Conservation (phyloP, 371 early-diverging fungal genomes). For the Actinomucor elegans region DNA sequence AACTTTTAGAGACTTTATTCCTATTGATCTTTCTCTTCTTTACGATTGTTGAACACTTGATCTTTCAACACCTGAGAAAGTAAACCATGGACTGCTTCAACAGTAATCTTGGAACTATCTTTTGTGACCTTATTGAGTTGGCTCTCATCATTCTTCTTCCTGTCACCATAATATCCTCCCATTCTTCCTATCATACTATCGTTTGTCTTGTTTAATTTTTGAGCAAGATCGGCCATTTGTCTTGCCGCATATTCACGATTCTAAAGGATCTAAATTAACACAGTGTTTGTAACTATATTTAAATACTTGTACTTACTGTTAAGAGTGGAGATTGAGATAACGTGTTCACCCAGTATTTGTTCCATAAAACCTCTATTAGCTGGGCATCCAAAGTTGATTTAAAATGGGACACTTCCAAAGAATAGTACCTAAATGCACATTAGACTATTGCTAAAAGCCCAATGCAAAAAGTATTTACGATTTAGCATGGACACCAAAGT, state of each 20-base stretch:
- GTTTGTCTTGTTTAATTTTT: slow-evolving; percentile 82
- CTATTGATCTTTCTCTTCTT: neutral
- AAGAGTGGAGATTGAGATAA: slow-evolving; percentile 90
- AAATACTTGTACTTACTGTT: slow-evolving; percentile 67
- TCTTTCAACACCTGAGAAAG: slow-evolving; percentile 82
- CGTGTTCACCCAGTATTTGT: slow-evolving; percentile 96
- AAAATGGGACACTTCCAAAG: slow-evolving; percentile 89
- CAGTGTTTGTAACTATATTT: neutral
- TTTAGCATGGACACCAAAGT: slow-evolving; percentile 95
- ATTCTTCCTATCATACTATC: slow-evolving; percentile 53
- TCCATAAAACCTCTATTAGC: slow-evolving; percentile 91
- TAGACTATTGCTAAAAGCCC: slow-evolving; percentile 16
- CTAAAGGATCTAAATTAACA: slow-evolving; percentile 31
- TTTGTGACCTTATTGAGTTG: slow-evolving; percentile 73
- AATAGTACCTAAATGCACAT: slow-evolving; percentile 81
- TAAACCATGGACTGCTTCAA: slow-evolving; percentile 79
- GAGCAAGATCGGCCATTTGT: slow-evolving; percentile 80
- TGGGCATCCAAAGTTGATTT: slow-evolving; percentile 87
- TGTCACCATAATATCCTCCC: slow-evolving; percentile 59
- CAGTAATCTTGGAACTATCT: slow-evolving; percentile 78
- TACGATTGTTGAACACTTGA: slow-evolving; percentile 65
- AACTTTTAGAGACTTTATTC: neutral
- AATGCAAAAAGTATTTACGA: no score
- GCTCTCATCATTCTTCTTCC: slow-evolving; percentile 67
- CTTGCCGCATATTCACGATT: slow-evolving; percentile 80